Base-by-base conservation (phyloP, 768 basidiomycete species). In the Panellus pusillus region DNA sequence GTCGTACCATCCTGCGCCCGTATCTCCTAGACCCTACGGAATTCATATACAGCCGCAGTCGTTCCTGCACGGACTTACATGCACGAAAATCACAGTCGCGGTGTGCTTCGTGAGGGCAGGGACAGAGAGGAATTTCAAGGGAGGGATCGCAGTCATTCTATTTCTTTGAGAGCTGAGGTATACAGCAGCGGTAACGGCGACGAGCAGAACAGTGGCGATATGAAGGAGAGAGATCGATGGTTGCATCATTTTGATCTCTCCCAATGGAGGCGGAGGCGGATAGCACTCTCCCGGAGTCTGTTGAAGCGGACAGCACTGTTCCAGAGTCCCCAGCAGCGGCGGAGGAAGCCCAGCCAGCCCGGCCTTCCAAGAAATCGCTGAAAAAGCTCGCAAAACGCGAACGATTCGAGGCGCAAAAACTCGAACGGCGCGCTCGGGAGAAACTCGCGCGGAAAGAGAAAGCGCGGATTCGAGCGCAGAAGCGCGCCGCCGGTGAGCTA, bases 31-130 rank as follows among this genome's bases (percentile, higher is more conserved):
- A 27, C 91, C 89, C 88, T 91, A 63, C 36, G 55, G 39, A 17
- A 44, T 12, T 46, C 19, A 28, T 43, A 57, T 27, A 17, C 39
- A 52, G 50, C 12, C 14, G 35, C 50, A 51, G 14, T 39, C 31
- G 42, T 42, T 55, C 40, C 15, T 44, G 47, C 18, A 19, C 36
- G 41, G 54, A 61, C 88, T 63, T 68, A 93, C 93, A 79, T 97
- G 94, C 37, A 93, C 72, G 68, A 96, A 93, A 63, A 96, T 87
- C 58, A 96, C 82, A 0, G 91, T 93, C 8, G 91, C 90, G 8
- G 89, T 86, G 69, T 96, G 93, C 58, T 79, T 83, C 36, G 73
- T 64, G 38, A 73, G 65, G 11, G 90, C 75, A 35, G 79, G 73
- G 28, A 88, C 74, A 28, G 77, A 73, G 58, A 87, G 68, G 67